Base-by-base conservation (phyloP, 805 yeast species). In the Kazachstania psychrophila region DNA sequence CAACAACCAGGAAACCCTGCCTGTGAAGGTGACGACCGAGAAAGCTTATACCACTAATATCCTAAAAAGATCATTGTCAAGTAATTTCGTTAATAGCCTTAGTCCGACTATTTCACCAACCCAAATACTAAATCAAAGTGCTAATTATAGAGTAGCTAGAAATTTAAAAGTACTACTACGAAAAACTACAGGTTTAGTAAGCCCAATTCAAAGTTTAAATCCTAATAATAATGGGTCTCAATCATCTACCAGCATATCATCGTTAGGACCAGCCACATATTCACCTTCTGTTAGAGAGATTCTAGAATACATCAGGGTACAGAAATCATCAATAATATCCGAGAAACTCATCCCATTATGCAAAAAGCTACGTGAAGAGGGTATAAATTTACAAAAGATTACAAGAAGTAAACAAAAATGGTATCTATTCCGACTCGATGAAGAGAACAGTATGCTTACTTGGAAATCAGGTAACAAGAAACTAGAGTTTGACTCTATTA, bases 401-500 rank as follows among this genome's bases (percentile, higher is more conserved):
- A 54, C 62, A 4, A 42, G 63, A 33, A 51, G 50, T 31, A 58
- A 56, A 32, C 50, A 45, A 29, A 45, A 46, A 13, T 23, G 36
- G 6, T 49, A 56, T 25, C 23, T 31, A 4, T 58, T 60, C 28
- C 47, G 33, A 19, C 29, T 60, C 17, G 42, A 46, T 16, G 38
- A 37, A 22, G 44, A 47, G 12, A 36, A 40, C 15, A 50, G 48
- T 3, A 40, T 45, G 3, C 43, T 60, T 4, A 36, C 40, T 4
- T 60, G 63, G 63, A 52, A 49, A 23, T 51, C 49, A 18, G 52
- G 51, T 5, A 37, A 41, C 9, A 56, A 56, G 39, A 47, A 40
- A 15, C 31, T 60, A n/a, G 48, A 48, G n/a, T 36, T 60, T 11
- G 61, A 57, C 31, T 39, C 55, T 11, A 55, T 60, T 13, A 59